phyloP scores from a whole-genome alignment of 2,329 filamentous ascomycete genomes.

The Hyphodiscus sp. region DNA sequence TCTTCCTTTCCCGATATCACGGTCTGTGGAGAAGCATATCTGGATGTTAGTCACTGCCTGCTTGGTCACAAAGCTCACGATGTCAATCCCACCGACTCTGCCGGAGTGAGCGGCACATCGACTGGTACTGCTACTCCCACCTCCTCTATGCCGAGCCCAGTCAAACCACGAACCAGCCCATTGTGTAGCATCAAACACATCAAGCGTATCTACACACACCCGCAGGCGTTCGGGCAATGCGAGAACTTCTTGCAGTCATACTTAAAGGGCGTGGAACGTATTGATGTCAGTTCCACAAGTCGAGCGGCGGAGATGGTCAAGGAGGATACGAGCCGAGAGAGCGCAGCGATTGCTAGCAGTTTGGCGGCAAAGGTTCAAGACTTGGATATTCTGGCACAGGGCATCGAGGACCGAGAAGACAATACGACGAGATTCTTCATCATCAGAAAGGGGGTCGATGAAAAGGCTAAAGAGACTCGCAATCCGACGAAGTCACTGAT shows the following conservation, averaged over 20 bases:
- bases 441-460: conserved; percentile 34
- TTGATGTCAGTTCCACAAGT: conserved; percentile 82
- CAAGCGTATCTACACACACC: conserved; percentile 80
- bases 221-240: conserved; percentile 93
- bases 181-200: conserved; percentile 52
- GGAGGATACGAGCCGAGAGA: conserved; percentile 49
- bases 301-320: conserved; percentile 73
- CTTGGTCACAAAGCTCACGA: conserved; percentile 44
- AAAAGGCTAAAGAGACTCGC: conserved; percentile 11
- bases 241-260: conserved; percentile 63
- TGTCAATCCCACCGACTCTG: conserved; percentile 11
- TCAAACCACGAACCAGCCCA: conserved; percentile 42
- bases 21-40: conserved; percentile 78
- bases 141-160: conserved; percentile 36
- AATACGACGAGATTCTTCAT: conserved; percentile 79
- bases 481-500: conserved; percentile 61
- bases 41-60: conserved; percentile 84
- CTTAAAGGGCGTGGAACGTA: conserved; percentile 67
- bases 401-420: conserved; percentile 67
- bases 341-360: conserved; percentile 71
- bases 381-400: conserved; percentile 61
- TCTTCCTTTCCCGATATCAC: conserved; percentile 58
- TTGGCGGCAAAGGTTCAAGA: conserved; percentile 64
- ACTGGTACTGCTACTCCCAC: conserved; percentile 47
- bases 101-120: conserved; percentile 37